Percentiles rank a stretch among this genome's conserved stretches.
These are phyloP conservation scores for Lipomyces chichibuensis DNA, from an alignment of 805 yeast species.

Conservation along the genomic window DNA sequence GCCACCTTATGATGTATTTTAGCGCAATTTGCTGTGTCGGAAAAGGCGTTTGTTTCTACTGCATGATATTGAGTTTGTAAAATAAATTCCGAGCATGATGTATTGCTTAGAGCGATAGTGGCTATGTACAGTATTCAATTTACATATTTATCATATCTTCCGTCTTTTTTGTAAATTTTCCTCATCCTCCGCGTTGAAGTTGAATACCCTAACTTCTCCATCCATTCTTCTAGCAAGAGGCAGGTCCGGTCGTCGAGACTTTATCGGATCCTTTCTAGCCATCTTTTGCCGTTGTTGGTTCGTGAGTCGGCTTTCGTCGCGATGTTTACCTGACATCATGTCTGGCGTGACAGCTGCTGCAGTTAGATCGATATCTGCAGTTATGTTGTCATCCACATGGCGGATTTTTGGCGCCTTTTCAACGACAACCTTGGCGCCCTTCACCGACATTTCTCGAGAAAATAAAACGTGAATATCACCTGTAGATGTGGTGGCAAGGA, in stretches of 20 bases:
- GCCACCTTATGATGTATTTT: background rate
- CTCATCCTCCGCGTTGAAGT: conserved; percentile 20
- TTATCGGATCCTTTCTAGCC: conserved; percentile 22
- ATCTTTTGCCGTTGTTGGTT: conserved; percentile 15
- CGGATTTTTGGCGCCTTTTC: conserved; percentile 39
- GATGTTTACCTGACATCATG: background rate
- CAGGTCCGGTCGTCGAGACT: conserved; percentile 34
- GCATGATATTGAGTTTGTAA: conserved; percentile 1
- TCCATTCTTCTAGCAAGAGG: conserved; percentile 33
- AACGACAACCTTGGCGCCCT: conserved; percentile 41
- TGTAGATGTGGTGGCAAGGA: conserved; percentile 39
- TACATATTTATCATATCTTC: background rate
- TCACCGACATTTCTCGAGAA: conserved; percentile 38
- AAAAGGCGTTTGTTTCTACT: conserved; percentile 1
- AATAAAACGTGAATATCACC: conserved; percentile 42
- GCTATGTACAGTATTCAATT: background rate
- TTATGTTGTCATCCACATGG: conserved; percentile 43
- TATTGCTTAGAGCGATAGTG: background rate
- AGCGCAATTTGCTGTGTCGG: background rate
- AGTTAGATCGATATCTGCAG: conserved; percentile 40
- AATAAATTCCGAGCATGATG: background rate
- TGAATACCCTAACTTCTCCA: conserved; percentile 24
- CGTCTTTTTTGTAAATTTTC: conserved; percentile 10
- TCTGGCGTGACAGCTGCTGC: conserved; percentile 35
- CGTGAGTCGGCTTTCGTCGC: conserved; percentile 20